phyloP scores from a whole-genome alignment of 306 rosid genomes.

The Sesbania bispinosa region DNA sequence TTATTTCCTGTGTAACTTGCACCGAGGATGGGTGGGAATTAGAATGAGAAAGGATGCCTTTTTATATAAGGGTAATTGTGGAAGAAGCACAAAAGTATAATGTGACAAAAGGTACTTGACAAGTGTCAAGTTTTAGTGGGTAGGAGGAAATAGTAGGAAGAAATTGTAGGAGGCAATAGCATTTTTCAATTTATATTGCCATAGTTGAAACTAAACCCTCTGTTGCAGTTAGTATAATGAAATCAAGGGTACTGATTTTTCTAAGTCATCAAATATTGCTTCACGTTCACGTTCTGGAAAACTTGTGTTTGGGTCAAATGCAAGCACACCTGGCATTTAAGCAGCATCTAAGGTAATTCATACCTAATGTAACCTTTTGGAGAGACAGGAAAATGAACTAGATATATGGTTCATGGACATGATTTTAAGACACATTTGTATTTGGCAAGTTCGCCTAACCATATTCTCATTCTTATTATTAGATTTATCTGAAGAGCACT shows the following conservation, averaged over 20 bases:
- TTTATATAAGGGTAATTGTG: too few species aligned
- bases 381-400: neutral
- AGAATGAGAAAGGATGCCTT: too few species aligned
- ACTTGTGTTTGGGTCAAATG: slow-evolving; percentile 54
- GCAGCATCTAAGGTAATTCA: slow-evolving; percentile 37
- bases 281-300: slow-evolving; percentile 35
- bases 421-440: neutral
- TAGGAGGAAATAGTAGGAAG: too few species aligned
- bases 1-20: too few species aligned
- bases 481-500: slow-evolving; percentile 24
- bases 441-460: neutral
- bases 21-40: too few species aligned
- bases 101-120: too few species aligned
- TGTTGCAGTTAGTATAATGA: slow-evolving; percentile 42
- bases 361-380: neutral
- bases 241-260: slow-evolving; percentile 22
- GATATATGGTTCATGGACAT: neutral
- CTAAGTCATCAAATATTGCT: slow-evolving; percentile 26
- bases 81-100: too few species aligned
- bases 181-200: slow-evolving; percentile 45
- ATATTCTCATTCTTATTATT: neutral
- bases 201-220: slow-evolving; percentile 56
- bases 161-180: too few species aligned
- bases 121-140: too few species aligned
- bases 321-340: slow-evolving; percentile 4